Conservation (phyloP, 106 monocot species). For the Dioscorea dumetorum region DNA sequence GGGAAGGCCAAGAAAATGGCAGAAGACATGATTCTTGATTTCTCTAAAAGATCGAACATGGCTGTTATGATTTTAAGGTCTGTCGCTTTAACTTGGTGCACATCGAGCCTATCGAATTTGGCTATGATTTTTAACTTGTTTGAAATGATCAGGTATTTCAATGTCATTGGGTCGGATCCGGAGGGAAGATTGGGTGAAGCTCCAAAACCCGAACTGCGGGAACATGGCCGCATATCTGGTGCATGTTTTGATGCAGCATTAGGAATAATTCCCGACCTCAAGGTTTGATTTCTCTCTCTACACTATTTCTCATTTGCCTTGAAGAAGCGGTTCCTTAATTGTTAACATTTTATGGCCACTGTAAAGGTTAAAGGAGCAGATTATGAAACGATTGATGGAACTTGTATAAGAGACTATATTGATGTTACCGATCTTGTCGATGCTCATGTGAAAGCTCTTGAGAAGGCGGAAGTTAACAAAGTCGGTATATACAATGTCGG, state of each 20-base stretch:
- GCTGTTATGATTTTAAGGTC: conserved; percentile 15
- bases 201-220: conserved; percentile 13
- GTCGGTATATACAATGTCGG: conserved; percentile 17
- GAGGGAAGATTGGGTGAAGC: conserved; percentile 17
- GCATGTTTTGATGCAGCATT: conserved; percentile 19
- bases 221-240: conserved; percentile 17
- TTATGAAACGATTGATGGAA: conserved; percentile 12
- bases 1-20: conserved; percentile 21
- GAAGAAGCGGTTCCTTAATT: too few relatives aligned
- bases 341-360: background rate
- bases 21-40: conserved; percentile 16
- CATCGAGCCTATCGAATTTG: background rate
- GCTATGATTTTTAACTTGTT: background rate
- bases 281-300: background rate
- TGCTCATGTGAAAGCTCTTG: conserved; percentile 16
- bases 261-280: conserved; percentile 12
- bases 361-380: conserved; percentile 16
- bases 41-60: conserved; percentile 9
- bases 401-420: conserved; percentile 16
- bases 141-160: conserved; percentile 8
- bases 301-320: too few relatives aligned
- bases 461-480: conserved; percentile 6
- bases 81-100: background rate
- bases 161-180: conserved; percentile 15
- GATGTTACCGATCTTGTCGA: conserved; percentile 16